Conservation (phyloP, 75 land plant genomes). For the Pinus albicaulis region DNA sequence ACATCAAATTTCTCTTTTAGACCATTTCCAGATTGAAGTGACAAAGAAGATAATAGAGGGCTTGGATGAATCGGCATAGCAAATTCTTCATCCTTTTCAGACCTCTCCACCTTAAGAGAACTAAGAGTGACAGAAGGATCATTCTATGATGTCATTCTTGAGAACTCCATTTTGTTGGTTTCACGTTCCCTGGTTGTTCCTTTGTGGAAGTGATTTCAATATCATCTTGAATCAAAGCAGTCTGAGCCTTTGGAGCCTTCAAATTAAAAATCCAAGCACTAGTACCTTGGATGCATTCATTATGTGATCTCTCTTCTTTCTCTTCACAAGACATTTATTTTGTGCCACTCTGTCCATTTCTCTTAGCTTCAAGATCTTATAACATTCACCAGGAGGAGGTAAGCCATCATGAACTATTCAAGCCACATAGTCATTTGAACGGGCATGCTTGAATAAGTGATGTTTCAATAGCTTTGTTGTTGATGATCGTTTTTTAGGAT, state of each 20-base stretch:
- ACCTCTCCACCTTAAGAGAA: background rate
- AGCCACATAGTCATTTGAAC: slow-evolving; percentile 67
- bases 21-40: background rate
- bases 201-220: slow-evolving; percentile 31
- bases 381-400: slow-evolving; percentile 81
- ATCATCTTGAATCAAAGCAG: slow-evolving; percentile 81
- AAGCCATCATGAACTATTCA: slow-evolving; percentile 72
- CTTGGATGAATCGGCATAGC: background rate
- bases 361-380: slow-evolving; percentile 61
- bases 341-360: slow-evolving; percentile 76
- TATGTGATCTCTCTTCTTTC: slow-evolving; percentile 83
- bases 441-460: slow-evolving; percentile 90
- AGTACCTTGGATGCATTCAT: slow-evolving; percentile 89
- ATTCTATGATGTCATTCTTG: too few relatives aligned
- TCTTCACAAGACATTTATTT: slow-evolving; percentile 73
- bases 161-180: background rate
- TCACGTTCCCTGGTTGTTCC: background rate
- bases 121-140: background rate
- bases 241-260: slow-evolving; percentile 91
- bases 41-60: background rate
- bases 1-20: background rate
- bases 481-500: slow-evolving; percentile 84
- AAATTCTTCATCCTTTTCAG: slow-evolving; percentile 8
- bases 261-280: slow-evolving; percentile 98
- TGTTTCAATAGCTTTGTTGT: slow-evolving; percentile 86